Evolutionary conservation across 108 stramenopile species (phyloP), one percentile per base, ranked within the genome.

Genomic region (Craspedostauros australis): DNA sequence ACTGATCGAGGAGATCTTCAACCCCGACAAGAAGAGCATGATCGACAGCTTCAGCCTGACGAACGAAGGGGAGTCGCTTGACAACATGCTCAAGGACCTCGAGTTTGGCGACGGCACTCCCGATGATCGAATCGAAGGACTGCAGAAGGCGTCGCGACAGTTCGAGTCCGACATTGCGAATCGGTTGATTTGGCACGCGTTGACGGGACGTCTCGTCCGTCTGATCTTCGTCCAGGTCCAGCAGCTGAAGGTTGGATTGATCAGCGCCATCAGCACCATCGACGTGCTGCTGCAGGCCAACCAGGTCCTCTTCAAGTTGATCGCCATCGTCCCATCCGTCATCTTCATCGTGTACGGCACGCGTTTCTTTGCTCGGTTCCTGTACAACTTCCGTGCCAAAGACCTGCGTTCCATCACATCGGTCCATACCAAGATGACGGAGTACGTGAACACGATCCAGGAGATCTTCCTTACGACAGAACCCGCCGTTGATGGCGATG

Each of bases 201-300:
- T 83, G 19, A 41, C 49, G 5, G 88, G 88, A 7, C 39, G 53
- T 19, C 60, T 89, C 43, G 67, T 78, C 9, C 79, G 77, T 12
- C 54, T 89, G 53, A 62, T 89, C 64, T 59, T 89, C 21, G 78
- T 89, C 49, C 88, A 89, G 46, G 72, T 89, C 31, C 88, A 89
- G 44, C 88, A 89, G 46, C 69, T 89, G 15, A 89, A 89, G 26
- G 76, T 82, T 28, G 84, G 84, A 22, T 50, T 89, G 60, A 47
- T 89, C 31, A 62, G 79, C 55, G 86, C 86, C 0, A 70, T 84
- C 63, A 84, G 70, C 58, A 73, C 66, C 16, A 83, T 89, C 40
- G 84, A 89, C 45, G 79, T 78, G 18, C 46, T 89, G 48, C 57
- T 89, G 1, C 62, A 72, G 45, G 72, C 80, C 6, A 89, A 89